phyloP scores from a whole-genome alignment of 306 rosid genomes.

The Lathyrus sativus region DNA sequence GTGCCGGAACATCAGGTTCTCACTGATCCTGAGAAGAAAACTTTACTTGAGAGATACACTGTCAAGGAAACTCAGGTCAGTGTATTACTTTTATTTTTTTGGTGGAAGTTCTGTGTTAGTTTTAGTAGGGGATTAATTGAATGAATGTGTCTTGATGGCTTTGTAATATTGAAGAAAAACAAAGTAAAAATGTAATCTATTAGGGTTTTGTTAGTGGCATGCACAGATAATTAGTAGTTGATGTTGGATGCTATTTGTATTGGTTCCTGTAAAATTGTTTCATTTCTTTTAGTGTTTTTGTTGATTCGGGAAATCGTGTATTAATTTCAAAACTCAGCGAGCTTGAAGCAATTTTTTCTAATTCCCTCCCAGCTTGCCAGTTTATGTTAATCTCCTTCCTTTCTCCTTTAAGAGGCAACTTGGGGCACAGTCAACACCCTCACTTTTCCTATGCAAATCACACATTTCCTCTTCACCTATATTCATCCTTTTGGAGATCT shows the following conservation, averaged over 20 bases:
- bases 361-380: background rate
- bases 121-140: background rate
- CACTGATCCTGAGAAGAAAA: conserved; percentile 67
- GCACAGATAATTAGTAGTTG: background rate
- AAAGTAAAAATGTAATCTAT: background rate
- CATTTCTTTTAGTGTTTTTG: background rate
- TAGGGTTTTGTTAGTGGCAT: background rate
- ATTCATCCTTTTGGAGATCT: background rate
- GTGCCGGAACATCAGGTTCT: conserved; percentile 83
- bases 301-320: background rate
- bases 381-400: background rate
- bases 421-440: background rate
- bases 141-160: background rate
- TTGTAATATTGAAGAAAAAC: background rate
- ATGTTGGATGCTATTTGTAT: background rate
- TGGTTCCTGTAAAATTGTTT: background rate
- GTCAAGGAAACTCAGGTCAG: conserved; percentile 84
- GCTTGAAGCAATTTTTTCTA: background rate
- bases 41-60: conserved; percentile 78
- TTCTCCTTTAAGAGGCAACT: no score
- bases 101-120: background rate
- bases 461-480: background rate
- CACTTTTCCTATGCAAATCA: background rate
- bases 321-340: background rate
- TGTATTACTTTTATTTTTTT: background rate